Base-by-base conservation (phyloP, 2,329 filamentous ascomycete species). In the Colletotrichum echinochloae region DNA sequence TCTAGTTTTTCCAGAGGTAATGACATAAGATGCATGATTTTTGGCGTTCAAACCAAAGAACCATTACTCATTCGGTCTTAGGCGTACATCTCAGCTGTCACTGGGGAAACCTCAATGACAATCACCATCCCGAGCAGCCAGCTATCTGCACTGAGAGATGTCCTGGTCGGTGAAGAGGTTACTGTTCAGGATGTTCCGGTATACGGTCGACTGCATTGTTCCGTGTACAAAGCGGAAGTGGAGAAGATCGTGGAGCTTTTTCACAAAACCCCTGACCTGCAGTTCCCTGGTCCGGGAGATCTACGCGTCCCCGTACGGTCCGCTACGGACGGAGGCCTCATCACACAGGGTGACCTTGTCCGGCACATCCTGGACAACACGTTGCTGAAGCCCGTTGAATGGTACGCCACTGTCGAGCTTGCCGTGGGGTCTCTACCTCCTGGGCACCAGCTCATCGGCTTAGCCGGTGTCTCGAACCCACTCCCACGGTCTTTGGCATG, bases 41-140 rank as follows among this genome's bases (percentile, higher is more conserved):
- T 1, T 11, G 3, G 7, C n/a, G 9, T 44, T n/a, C 0, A 0
- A n/a, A 18, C 11, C 8, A n/a, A 14, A n/a, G 39, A n/a, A 44
- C 3, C 3, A n/a, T 4, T 5, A 26, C 41, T 57, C 16, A 63
- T 20, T 7, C 16, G 28, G 3, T 1, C n/a, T 3, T 39, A 67
- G 65, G n/a, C 65, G 5, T 67, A 63, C 16, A 7, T 57, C n/a
- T 67, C 41, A 1, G 51, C 59, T 5, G 30, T 56, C 1, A 67
- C 65, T 8, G 65, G 63, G 5, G 39, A 57, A 33, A 33, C 9
- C 5, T 63, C 59, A 3, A 5, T 67, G 2, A 67, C 65, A 35
- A 35, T 67, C 9, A 63, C 65, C 11, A 8, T 12, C 3, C 14
- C n/a, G 16, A 18, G n/a, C 1, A 14, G 26, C 26, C 8, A 48